Base-by-base conservation (phyloP, 2,329 filamentous ascomycete species). In the Fusarium pilosicola region DNA sequence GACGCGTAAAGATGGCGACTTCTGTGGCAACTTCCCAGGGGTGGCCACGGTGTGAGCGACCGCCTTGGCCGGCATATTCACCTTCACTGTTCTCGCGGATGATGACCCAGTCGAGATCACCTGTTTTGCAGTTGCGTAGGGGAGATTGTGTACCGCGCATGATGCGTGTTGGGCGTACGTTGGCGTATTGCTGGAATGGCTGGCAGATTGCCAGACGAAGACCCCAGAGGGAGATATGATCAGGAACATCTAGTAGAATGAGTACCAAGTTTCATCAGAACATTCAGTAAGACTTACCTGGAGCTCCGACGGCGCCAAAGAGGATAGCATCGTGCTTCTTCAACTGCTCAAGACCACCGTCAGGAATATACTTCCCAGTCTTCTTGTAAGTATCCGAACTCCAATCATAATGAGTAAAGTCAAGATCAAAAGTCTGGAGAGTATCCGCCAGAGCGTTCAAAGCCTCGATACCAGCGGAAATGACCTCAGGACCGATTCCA, bases 31-130 rank as follows among this genome's bases (percentile, higher is more conserved):
- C 84, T 77, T 91, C 89, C 88, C 89, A 91, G 0, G 87, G 84
- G 62, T 86, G 83, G 14, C 89, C 87, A 5, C 83, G 81, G 79
- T 92, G 90, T 0, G 89, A 90, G 0, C 89, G 86, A 0, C 90
- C 90, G 4, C 90, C 90, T 65, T 92, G 89, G 0, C 90, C 90
- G 2, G 89, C 88, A 70, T 92, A 92, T 75, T 92, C 90, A 59
- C 90, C 90, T 73, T 92, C 90, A 32, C 88, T 90, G 80, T 92
- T 92, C 81, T 92, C 90, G 30, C 90, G 88, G 45, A 92, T 83
- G 61, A 92, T 91, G 15, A 91, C 88, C 89, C 90, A 92, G 80
- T 92, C 88, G 0, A 92, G 81, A 59, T 90, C 87, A 1, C 88
- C 87, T 0, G 84, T 81, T 70, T 83, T 80, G 76, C 88, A 82